Evolutionary conservation across 2,329 filamentous ascomycete species (phyloP), one percentile per base, ranked within the genome.

Genomic region (Epichloe elymi): DNA sequence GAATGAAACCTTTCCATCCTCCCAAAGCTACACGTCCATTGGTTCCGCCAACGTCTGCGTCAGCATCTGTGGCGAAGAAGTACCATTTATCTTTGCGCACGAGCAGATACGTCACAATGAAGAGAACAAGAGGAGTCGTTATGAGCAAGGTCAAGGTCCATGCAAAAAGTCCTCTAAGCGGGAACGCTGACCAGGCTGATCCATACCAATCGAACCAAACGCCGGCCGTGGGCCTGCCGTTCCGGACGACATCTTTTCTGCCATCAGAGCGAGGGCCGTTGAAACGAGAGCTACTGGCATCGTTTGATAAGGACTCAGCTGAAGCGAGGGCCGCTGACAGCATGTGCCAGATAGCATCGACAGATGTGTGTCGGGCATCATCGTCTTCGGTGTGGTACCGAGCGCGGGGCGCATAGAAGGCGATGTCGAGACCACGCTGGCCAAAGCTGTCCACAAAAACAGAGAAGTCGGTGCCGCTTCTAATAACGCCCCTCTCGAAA

Each of bases 141-240:
- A 95, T 83, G 19, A 97, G 79, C 12, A 97, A 69, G 1, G 86
- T 86, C 30, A 97, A 76, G 5, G 88, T 90, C 69, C 93, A 81
- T 3, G 88, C 89, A 67, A 97, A 97, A 52, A 97, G 75, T 7
- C 87, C 89, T 55, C 86, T 80, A 39, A 96, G 74, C 45, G 78
- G 76, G 62, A 96, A 86, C 2, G 95, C 74, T 15, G 85, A 86
- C 65, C 96, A 89, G 1, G 74, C 74, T 51, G 75, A 78, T 42
- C 91, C 93, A 57, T 95, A 91, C 7, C 97, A 68, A 62, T 97
- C 93, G 62, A 97, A 97, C 88, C 90, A 98, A 14, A 97, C 88
- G 33, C 83, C 87, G 53, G 79, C 73, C 15, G 76, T 81, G 5
- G 82, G 81, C 37, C 70, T 73, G 10, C 86, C 85, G 54, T 83